A percentile compares a stretch with the other conserved stretches of the same genome.
Evolutionary conservation across 306 rosid species (phyloP).

Genomic region (Begonia loranthoides): DNA sequence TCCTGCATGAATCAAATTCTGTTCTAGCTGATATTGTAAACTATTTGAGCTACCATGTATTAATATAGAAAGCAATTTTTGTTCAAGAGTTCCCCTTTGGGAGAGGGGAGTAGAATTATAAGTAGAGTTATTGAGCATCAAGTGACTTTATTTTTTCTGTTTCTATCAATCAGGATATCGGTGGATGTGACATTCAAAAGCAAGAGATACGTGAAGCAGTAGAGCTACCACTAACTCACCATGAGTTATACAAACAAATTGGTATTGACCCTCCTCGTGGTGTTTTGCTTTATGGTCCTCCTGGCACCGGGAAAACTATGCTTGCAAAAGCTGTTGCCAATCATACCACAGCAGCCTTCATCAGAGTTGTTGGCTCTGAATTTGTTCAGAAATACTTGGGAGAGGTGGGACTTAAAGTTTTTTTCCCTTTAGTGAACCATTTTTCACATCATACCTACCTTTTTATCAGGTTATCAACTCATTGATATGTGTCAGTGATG

Average conservation of each 20-base stretch:
- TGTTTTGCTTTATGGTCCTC: constrained; percentile 97
- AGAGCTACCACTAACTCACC: constrained; percentile 99
- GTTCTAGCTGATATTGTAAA: no score
- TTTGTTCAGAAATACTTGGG: constrained; percentile 97
- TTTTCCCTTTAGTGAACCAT: neutral
- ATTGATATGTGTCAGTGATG: no score
- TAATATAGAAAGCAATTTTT: no score
- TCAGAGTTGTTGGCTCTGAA: constrained; percentile 97
- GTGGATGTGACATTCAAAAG: constrained; percentile 96
- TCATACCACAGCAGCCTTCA: constrained; percentile 94
- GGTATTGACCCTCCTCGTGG: constrained; percentile 99
- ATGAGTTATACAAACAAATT: constrained; percentile 93
- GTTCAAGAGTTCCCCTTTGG: no score
- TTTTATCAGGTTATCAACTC: neutral
- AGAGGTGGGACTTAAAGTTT: constrained; percentile 26
- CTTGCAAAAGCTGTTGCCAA: constrained; percentile 98
- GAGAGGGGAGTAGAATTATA: no score
- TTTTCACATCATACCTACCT: neutral
- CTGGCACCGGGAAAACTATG: constrained; percentile 99
- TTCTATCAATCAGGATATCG: constrained; percentile 37
- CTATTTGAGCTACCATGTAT: no score
- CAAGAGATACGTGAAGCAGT: constrained; percentile 98
- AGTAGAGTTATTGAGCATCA: no score
- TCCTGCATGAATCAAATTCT: no score
- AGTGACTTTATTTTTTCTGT: no score